These are phyloP conservation scores for Fomitopsis palustris DNA, from an alignment of 1,284 basidiomycete species.

Conservation along the genomic window DNA sequence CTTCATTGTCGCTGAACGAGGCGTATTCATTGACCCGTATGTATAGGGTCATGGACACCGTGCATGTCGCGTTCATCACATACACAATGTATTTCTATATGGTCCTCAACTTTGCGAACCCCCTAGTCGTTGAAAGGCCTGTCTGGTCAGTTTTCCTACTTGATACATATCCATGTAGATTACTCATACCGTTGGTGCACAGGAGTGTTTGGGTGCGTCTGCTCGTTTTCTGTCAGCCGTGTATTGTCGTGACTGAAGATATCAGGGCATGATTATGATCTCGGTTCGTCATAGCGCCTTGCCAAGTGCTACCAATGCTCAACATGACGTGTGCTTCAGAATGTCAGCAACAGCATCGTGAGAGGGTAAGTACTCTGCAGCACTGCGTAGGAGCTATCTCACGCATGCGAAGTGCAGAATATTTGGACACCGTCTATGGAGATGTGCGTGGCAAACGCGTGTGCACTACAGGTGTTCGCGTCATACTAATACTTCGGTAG, in stretches of 20 bases:
- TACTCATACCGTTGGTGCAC: background rate
- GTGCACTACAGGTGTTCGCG: background rate
- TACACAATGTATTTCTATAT: conserved; percentile 20
- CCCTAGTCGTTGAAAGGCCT: conserved; percentile 11
- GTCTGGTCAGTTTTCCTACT: conserved; percentile 12
- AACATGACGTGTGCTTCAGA: conserved; percentile 6
- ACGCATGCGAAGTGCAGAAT: conserved; percentile 7
- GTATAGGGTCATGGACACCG: conserved; percentile 17
- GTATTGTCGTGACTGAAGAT: background rate
- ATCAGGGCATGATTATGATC: conserved; percentile 20
- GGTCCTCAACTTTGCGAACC: conserved; percentile 17
- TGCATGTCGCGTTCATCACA: conserved; percentile 18
- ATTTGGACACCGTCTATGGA: conserved; percentile 18
- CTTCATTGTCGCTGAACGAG: background rate
- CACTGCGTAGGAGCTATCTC: too few species aligned
- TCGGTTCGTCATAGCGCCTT: conserved; percentile 9
- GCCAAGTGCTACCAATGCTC: background rate
- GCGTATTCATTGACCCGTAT: too few species aligned
- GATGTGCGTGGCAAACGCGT: conserved; percentile 8
- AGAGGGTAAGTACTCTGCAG: conserved; percentile 11
- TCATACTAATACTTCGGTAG: conserved; percentile 4
- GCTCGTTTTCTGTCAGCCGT: background rate
- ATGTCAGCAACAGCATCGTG: conserved; percentile 20
- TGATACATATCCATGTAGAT: background rate
- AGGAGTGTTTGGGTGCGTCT: conserved; percentile 18